Base-by-base conservation (phyloP, 2,329 filamentous ascomycete species). In the Ophiostoma perfectum region DNA sequence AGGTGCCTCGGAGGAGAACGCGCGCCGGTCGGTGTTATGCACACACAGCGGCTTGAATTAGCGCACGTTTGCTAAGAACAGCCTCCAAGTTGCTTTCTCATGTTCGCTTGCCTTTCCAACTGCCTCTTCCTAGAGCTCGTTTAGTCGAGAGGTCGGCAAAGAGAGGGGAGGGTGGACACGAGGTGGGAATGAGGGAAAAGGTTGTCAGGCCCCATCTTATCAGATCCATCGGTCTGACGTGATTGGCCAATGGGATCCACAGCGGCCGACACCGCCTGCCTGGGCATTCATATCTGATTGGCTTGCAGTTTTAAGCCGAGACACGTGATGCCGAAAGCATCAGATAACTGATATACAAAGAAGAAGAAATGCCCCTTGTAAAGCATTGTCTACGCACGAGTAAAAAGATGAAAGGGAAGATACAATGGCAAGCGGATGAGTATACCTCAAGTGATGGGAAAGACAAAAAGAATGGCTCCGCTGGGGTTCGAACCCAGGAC, bases 141-240 rank as follows among this genome's bases (percentile, higher is more conserved):
- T 60, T 62, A 5, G 38, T 42, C 27, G 16, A 8, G 14, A 11
- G 38, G 58, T 14, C 39, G 38, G 38, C 12, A 63, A 42, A 39
- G 60, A 63, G 39, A 41, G 60, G 39, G 60, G 38, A n/a, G n/a
- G 60, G 38, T 39, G 60, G 39, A 63, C 60, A 62, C 58, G 58
- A 16, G 58, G 58, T 62, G 38, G 58, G 3, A 5, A 62, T 36
- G 36, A 18, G 38, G 60, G 60, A 42, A 60, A 60, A 60, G 55
- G 55, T 60, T 60, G 55, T 60, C 27, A 7, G 4, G 60, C 60
- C 38, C 68, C 68, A 71, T 72, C 70, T 72, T 70, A 72, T 72
- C 71, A 71, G 71, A 72, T 72, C 67, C 70, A 71, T 71, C 66
- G 36, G 14, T n/a, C 6, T 9, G 7, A 0, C 14, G 4, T 66